Evolutionary conservation across 148 eudicot species (phyloP), one percentile per base, ranked within the genome.

Genomic region (Talinum fruticosum): DNA sequence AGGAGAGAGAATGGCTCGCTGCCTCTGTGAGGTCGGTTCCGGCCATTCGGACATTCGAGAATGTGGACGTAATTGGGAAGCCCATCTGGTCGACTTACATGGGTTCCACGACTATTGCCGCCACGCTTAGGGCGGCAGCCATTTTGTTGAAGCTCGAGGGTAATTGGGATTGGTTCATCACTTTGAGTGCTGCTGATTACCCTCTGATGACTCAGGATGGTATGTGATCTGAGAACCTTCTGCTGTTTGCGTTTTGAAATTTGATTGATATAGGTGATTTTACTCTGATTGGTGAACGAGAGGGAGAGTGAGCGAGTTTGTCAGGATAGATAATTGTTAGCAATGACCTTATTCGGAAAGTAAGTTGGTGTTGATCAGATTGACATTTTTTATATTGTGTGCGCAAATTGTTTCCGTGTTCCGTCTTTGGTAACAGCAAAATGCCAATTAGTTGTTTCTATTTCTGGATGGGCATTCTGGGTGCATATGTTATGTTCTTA

Each of bases 151-250:
- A 90, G 86, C 76, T 91, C 77, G 97, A 86, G 84, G 75, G 74
- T 61, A 89, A 87, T 3, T 92, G 98, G 98, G 96, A 92, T 90
- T 94, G 98, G 97, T 94, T 94, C 62, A 80, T 94, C 61, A 88
- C 88, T 44, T 83, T 94, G 71, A 92, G 88, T 79, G 98, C 98
- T 0, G 61, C 76, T 79, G 98, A 94, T 89, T 94, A 94, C 87
- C 98, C 98, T 0, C 79, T 94, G 75, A 82, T 94, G 61, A 90
- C 95, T 23, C 98, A 94, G 76, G 98, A 94, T 87, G 97, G 98
- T 93, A 90, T 75, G 81, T 54, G 15, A 23, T 36, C 6, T 12
- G 29, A 18, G 16, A 29, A 65, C 6, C 30, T 30, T 29, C 18
- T 65, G 18, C 15, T 1, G 5, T 61, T 61, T 24, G 61, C 13